These are phyloP conservation scores for Triangularia verruculosa DNA, from an alignment of 2,329 filamentous ascomycete genomes.

Conservation along the genomic window DNA sequence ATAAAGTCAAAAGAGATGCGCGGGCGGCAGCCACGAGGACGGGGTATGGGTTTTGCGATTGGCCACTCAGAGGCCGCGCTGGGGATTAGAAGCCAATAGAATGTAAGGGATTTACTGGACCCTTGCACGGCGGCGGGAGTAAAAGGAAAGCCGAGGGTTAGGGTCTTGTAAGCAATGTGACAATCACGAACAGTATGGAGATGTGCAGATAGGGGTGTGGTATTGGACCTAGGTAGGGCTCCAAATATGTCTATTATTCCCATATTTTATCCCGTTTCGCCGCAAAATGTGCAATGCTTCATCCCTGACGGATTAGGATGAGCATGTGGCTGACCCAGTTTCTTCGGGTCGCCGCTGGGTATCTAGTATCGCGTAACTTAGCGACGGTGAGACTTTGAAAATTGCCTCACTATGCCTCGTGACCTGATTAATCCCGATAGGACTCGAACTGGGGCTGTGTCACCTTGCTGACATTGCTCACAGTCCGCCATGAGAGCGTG, in stretches of 20 bases:
- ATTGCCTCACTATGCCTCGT: not conserved
- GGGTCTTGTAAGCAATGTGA: slow-evolving; percentile 9
- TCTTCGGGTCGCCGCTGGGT: not conserved
- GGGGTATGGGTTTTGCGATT: slow-evolving; percentile 26
- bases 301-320: not conserved
- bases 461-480: not conserved
- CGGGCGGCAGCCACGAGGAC: slow-evolving; percentile 28
- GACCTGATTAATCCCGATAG: not conserved
- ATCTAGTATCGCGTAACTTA: not conserved
- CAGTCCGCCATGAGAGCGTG: not conserved
- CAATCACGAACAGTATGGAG: not conserved
- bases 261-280: not conserved
- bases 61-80: slow-evolving; percentile 21
- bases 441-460: not conserved
- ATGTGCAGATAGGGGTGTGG: not conserved
- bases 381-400: not conserved
- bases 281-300: not conserved
- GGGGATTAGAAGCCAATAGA: slow-evolving; percentile 31
- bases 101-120: slow-evolving; percentile 12
- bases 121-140: not conserved
- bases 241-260: not conserved
- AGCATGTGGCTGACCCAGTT: not conserved
- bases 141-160: not conserved
- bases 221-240: not conserved
- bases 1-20: slow-evolving; percentile 28